Evolutionary conservation across 768 basidiomycete species (phyloP).

Genomic region (Serpula lacrymans): DNA sequence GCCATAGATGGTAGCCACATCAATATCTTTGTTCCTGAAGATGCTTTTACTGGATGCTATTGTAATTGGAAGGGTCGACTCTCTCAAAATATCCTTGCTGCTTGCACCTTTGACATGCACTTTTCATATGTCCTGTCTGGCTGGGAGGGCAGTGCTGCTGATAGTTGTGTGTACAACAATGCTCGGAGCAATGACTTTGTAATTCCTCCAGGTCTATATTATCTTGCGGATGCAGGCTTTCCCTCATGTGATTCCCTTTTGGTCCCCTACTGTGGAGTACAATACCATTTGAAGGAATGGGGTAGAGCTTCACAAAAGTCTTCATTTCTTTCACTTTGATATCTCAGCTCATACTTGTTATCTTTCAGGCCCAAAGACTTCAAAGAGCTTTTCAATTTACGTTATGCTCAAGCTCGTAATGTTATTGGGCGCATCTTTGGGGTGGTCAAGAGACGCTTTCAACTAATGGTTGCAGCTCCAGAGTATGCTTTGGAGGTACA

Average conservation of each 20-base stretch:
- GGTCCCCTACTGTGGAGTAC: constrained; percentile 33
- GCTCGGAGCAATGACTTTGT: constrained; percentile 8
- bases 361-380: constrained; percentile 10
- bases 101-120: constrained; percentile 15
- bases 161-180: constrained; percentile 15
- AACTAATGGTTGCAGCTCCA: constrained; percentile 5
- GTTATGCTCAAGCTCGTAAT: constrained; percentile 18
- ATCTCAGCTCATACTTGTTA: neutral
- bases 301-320: constrained; percentile 5
- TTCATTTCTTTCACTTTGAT: neutral
- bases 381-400: constrained; percentile 23
- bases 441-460: constrained; percentile 12
- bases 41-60: constrained; percentile 14
- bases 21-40: constrained; percentile 16
- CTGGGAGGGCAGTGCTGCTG: constrained; percentile 27
- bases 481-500: constrained; percentile 14
- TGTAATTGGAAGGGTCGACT: constrained; percentile 23
- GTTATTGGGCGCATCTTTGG: constrained; percentile 23
- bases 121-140: constrained; percentile 23
- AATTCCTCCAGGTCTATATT: constrained; percentile 16
- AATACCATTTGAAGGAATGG: constrained; percentile 38
- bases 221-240: constrained; percentile 27
- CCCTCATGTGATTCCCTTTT: constrained; percentile 26
- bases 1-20: constrained; percentile 28
- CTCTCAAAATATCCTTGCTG: constrained; percentile 23